phyloP scores from a whole-genome alignment of 352 stramenopile genomes.

The Blastocystis sp. region DNA sequence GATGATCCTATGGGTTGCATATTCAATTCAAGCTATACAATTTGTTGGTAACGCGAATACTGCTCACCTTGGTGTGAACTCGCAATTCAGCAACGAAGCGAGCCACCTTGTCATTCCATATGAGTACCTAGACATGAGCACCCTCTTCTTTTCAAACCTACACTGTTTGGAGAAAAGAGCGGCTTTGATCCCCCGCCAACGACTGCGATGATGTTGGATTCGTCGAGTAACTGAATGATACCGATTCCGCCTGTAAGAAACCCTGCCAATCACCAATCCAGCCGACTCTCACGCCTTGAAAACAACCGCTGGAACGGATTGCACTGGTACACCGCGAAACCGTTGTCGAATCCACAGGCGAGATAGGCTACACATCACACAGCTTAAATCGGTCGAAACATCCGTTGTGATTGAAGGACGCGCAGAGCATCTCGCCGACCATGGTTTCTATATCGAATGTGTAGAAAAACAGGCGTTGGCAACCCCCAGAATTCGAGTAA shows the following conservation, averaged over 20 bases:
- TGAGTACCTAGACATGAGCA: slow-evolving; percentile 18
- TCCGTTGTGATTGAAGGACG: slow-evolving; percentile 47
- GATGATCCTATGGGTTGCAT: slow-evolving; percentile 39
- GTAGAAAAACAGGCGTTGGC: neutral
- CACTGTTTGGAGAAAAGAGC: slow-evolving; percentile 43
- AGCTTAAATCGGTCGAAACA: neutral
- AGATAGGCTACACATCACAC: slow-evolving; percentile 26
- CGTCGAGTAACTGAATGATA: slow-evolving; percentile 30
- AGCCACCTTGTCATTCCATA: slow-evolving; percentile 48
- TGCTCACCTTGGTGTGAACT: slow-evolving; percentile 23
- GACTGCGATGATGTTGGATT: slow-evolving; percentile 41
- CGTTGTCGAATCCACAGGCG: slow-evolving; percentile 58
- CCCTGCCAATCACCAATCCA: neutral
- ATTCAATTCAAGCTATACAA: neutral
- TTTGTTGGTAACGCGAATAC: slow-evolving; percentile 8
- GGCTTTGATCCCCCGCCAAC: slow-evolving; percentile 46
- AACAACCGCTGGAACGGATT: slow-evolving; percentile 7
- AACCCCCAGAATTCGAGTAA: neutral
- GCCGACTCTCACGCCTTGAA: neutral
- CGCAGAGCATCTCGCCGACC: slow-evolving; percentile 10
- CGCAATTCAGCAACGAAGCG: slow-evolving; percentile 53
- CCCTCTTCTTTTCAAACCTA: neutral
- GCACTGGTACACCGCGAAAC: slow-evolving; percentile 55
- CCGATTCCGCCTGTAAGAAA: slow-evolving; percentile 53
- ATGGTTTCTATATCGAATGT: slow-evolving; percentile 1